A percentile compares a stretch with the other conserved stretches of the same genome.
Evolutionary conservation across 2,329 filamentous ascomycete species (phyloP).

Genomic region (Epichloe coenophiala): DNA sequence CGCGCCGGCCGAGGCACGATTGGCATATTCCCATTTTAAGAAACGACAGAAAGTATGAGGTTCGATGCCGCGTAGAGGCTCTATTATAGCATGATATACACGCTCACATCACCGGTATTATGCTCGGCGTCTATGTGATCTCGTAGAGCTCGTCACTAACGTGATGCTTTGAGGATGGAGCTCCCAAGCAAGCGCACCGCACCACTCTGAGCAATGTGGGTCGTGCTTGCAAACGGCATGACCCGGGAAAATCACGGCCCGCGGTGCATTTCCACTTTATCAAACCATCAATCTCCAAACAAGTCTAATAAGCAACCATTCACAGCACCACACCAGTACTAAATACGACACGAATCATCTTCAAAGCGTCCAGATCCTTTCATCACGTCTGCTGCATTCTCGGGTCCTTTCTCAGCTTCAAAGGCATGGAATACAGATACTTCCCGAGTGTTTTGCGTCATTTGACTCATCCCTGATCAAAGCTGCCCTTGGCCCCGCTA

Average conservation of each 20-base stretch:
- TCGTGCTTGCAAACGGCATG: neutral
- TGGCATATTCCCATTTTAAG: constrained; percentile 44
- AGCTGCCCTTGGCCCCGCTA: constrained; percentile 1
- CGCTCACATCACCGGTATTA: constrained; percentile 5
- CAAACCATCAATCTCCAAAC: too few relatives aligned
- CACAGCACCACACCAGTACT: too few relatives aligned
- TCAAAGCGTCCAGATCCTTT: neutral
- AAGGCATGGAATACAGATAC: too few relatives aligned
- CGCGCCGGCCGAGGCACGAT: constrained; percentile 43
- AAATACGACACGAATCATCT: neutral
- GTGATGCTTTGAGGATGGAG: neutral
- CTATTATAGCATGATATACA: neutral
- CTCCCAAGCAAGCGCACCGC: too few relatives aligned
- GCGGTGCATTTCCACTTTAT: neutral
- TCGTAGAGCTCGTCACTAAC: neutral
- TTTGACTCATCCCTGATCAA: neutral
- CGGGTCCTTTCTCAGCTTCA: too few relatives aligned
- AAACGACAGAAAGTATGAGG: neutral
- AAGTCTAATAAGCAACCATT: too few relatives aligned
- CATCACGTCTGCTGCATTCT: neutral
- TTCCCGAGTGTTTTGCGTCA: neutral
- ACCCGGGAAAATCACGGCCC: constrained; percentile 2
- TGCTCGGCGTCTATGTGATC: neutral
- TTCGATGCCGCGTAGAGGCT: neutral
- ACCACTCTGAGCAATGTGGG: neutral